Evolutionary conservation across 2,329 filamentous ascomycete genomes (phyloP).

Genomic region (Hymenoscyphus albidus): DNA sequence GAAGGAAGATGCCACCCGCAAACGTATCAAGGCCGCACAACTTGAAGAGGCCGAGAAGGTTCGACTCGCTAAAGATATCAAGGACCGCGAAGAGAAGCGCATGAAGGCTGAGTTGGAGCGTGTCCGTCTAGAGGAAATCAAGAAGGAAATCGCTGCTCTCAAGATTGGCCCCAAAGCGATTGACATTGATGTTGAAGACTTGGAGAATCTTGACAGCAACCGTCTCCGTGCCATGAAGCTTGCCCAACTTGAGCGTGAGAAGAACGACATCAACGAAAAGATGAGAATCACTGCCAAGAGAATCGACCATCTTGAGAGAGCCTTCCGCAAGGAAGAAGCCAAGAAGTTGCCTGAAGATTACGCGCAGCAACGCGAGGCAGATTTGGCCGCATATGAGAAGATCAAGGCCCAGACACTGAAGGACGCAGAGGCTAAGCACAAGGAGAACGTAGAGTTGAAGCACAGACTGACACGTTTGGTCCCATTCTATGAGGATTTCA

Average conservation of each 20-base stretch:
- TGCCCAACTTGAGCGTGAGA: constrained; percentile 93
- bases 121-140: constrained; percentile 87
- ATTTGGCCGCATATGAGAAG: constrained; percentile 76
- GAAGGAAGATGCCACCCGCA: constrained; percentile 86
- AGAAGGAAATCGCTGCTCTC: constrained; percentile 87
- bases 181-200: constrained; percentile 72
- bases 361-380: constrained; percentile 72
- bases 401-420: constrained; percentile 72
- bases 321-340: constrained; percentile 89
- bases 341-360: constrained; percentile 90
- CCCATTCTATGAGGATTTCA: constrained; percentile 79
- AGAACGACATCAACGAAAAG: constrained; percentile 91
- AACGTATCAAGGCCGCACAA: constrained; percentile 80
- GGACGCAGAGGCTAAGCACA: constrained; percentile 84
- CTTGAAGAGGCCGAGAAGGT: constrained; percentile 85
- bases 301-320: constrained; percentile 94
- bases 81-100: constrained; percentile 82
- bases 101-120: constrained; percentile 83
- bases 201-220: constrained; percentile 84
- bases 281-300: constrained; percentile 90
- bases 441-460: constrained; percentile 88
- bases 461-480: constrained; percentile 84
- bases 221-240: constrained; percentile 92
- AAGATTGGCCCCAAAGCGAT: constrained; percentile 78
- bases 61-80: constrained; percentile 87